Conservation (phyloP, 2,329 filamentous ascomycete genomes). For the Talaromyces sp. region DNA sequence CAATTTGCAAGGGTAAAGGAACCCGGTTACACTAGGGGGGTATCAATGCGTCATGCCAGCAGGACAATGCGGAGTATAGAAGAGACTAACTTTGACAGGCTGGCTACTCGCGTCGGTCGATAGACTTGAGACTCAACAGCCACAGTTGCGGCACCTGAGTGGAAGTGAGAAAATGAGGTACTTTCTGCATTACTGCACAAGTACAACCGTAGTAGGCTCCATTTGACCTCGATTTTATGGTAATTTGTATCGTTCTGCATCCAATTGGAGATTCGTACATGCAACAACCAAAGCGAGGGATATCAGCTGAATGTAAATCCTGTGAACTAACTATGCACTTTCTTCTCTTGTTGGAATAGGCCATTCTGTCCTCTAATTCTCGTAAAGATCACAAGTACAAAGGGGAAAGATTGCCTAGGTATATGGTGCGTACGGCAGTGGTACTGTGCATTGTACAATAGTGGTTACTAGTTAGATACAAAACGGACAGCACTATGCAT, state of each 20-base stretch:
- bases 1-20: conserved; percentile 3
- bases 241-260: not conserved
- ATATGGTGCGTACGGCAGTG: not conserved
- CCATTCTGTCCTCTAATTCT: not conserved
- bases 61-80: not conserved
- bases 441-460: not conserved
- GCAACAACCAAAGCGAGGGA: conserved; percentile 18
- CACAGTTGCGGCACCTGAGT: not conserved
- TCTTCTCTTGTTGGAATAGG: conserved; percentile 2
- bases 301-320: conserved; percentile 7
- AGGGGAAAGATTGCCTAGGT: not conserved
- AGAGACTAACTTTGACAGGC: not conserved
- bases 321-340: conserved; percentile 4
- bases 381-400: not conserved
- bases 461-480: not conserved
- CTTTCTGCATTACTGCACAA: not conserved
- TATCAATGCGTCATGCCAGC: conserved; percentile 2
- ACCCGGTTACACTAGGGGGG: not conserved
- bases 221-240: not conserved
- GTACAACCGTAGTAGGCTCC: not conserved
- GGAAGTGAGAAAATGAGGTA: not conserved
- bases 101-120: not conserved
- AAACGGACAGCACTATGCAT: not conserved
- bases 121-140: not conserved
- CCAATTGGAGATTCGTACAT: conserved; percentile 1